These are phyloP conservation scores for Cairneyella variabilis DNA, from an alignment of 495 filamentous ascomycete species.

Conservation along the genomic window DNA sequence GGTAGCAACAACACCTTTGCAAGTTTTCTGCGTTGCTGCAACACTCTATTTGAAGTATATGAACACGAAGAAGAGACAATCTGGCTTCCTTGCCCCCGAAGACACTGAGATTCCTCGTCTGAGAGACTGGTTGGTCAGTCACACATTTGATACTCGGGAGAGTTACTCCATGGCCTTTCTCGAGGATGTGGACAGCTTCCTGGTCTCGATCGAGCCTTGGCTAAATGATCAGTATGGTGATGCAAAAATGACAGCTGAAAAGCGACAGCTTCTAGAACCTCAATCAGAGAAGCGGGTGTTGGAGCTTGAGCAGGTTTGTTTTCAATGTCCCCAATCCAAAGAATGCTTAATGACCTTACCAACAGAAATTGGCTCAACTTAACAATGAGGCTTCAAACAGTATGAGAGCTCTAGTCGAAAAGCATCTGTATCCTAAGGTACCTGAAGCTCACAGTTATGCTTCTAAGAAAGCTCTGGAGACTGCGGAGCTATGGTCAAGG, in stretches of 20 bases:
- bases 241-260: background rate
- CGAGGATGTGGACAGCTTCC: conserved; percentile 5
- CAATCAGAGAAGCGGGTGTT: background rate
- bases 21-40: conserved; percentile 13
- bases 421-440: background rate
- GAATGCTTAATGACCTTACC: background rate
- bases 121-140: conserved; percentile 11
- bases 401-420: background rate
- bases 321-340: background rate
- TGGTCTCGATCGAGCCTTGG: conserved; percentile 9
- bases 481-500: background rate
- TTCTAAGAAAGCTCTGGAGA: background rate
- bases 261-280: background rate
- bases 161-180: conserved; percentile 4
- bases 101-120: conserved; percentile 8
- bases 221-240: conserved; percentile 8
- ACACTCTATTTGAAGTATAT: conserved; percentile 2
- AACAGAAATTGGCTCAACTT: background rate
- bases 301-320: background rate
- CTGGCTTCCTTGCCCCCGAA: conserved; percentile 1
- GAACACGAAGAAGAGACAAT: background rate
- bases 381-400: background rate
- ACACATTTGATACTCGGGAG: conserved; percentile 7
- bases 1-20: background rate
- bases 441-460: conserved; percentile 1